phyloP scores from a whole-genome alignment of 2,329 filamentous ascomycete genomes.

The Botrytis fabae region DNA sequence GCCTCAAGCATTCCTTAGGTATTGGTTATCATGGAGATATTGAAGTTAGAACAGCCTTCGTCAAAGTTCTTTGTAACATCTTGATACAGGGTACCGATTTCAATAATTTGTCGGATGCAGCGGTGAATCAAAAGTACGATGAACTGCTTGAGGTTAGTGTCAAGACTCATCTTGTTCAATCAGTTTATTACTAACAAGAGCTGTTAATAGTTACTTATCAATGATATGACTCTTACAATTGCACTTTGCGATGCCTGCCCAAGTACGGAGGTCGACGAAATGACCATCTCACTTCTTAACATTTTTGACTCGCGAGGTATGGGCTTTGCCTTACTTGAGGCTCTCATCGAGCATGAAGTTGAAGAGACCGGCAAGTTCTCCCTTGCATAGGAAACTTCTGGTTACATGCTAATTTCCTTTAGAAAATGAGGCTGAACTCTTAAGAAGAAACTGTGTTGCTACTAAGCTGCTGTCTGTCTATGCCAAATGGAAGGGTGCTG shows the following conservation, averaged over 20 bases:
- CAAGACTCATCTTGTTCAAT: conserved; percentile 21
- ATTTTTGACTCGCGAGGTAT: conserved; percentile 68
- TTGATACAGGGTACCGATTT: conserved; percentile 72
- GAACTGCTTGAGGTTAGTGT: conserved; percentile 57
- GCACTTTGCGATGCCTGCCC: conserved; percentile 67
- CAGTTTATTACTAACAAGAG: conserved; percentile 22
- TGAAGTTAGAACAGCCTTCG: conserved; percentile 68
- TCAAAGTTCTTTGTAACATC: conserved; percentile 70
- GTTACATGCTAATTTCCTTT: conserved; percentile 19
- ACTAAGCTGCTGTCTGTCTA: conserved; percentile 72
- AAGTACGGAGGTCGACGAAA: conserved; percentile 66
- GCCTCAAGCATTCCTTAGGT: conserved; percentile 67
- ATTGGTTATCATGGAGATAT: conserved; percentile 71
- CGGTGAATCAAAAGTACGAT: conserved; percentile 68
- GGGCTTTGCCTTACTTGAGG: conserved; percentile 63
- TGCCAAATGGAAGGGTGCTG: conserved; percentile 68
- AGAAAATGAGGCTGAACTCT: conserved; percentile 67
- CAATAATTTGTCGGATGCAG: conserved; percentile 65
- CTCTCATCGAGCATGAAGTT: conserved; percentile 67
- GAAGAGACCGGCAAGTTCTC: conserved; percentile 57
- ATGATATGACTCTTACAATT: conserved; percentile 61
- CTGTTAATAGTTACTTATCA: conserved; percentile 54
- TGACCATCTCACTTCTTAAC: conserved; percentile 66
- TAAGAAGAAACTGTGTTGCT: conserved; percentile 68
- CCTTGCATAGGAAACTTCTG: background rate